Percentiles rank a stretch among this genome's conserved stretches.
Evolutionary conservation across 2,329 filamentous ascomycete species (phyloP).

Genomic region (Epichloe bromicola): DNA sequence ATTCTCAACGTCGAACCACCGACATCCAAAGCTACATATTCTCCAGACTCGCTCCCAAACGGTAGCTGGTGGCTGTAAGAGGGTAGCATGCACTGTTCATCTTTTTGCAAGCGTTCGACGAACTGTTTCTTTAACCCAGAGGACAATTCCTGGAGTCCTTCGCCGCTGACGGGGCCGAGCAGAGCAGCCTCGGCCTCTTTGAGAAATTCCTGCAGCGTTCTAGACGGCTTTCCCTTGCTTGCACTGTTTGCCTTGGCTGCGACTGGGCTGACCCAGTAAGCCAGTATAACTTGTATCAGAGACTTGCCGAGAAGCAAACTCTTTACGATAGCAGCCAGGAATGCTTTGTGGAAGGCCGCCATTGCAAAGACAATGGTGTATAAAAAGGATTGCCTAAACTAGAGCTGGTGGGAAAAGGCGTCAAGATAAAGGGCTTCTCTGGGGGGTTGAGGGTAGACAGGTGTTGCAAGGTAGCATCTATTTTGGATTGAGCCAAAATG

Average conservation of each 20-base stretch:
- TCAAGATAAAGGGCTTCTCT: not conserved
- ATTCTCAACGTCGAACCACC: constrained; percentile 56
- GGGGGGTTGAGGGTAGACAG: not conserved
- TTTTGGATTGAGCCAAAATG: not conserved
- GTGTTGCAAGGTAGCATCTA: not conserved
- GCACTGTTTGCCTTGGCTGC: constrained; percentile 18
- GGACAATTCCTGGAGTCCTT: constrained; percentile 34
- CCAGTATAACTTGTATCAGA: constrained; percentile 42
- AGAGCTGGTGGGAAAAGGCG: not conserved
- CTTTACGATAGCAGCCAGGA: constrained; percentile 42
- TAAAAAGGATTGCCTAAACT: constrained; percentile 19
- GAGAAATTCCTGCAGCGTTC: constrained; percentile 38
- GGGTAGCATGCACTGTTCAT: constrained; percentile 49
- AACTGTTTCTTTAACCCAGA: constrained; percentile 41
- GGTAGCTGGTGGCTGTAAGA: constrained; percentile 54
- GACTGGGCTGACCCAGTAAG: constrained; percentile 37
- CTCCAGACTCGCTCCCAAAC: constrained; percentile 43
- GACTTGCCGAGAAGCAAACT: constrained; percentile 47
- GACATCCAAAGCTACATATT: constrained; percentile 52
- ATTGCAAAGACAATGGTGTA: constrained; percentile 44
- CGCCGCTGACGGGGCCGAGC: constrained; percentile 31
- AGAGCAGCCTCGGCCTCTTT: constrained; percentile 41
- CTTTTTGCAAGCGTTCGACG: constrained; percentile 34
- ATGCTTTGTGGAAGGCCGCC: constrained; percentile 40
- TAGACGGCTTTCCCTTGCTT: constrained; percentile 12